Conservation (phyloP, 148 eudicot species). For the Limonium bicolor region DNA sequence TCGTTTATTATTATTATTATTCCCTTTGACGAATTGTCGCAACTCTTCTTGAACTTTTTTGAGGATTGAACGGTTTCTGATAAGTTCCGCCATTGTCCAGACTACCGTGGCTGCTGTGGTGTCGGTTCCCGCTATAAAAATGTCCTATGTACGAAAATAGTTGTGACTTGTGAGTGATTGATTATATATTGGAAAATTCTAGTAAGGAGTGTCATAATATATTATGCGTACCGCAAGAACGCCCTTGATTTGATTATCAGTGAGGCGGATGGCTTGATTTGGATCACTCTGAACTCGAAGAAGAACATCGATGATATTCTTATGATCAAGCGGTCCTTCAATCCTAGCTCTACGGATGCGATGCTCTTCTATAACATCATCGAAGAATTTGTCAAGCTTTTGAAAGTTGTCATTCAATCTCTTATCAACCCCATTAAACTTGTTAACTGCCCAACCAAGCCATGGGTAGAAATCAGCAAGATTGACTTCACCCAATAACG, state of each 20-base stretch:
- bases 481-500: conserved; percentile 27
- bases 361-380: conserved; percentile 28
- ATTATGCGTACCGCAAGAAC: conserved; percentile 25
- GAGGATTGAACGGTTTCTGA: no score
- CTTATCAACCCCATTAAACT: conserved; percentile 30
- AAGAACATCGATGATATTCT: conserved; percentile 36
- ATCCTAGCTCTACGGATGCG: conserved; percentile 4
- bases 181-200: no score
- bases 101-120: no score
- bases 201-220: no score
- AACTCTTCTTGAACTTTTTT: no score
- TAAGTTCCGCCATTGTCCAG: no score
- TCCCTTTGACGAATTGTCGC: no score
- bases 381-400: conserved; percentile 19
- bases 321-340: conserved; percentile 11
- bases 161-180: no score
- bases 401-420: conserved; percentile 21
- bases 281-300: conserved; percentile 35
- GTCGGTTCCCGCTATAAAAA: no score
- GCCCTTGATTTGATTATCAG: conserved; percentile 28
- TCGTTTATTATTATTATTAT: no score
- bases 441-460: conserved; percentile 35
- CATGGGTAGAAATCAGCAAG: conserved; percentile 43
- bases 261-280: conserved; percentile 13
- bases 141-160: no score